Evolutionary conservation across 2,329 filamentous ascomycete species (phyloP).

Genomic region (Sphaerulina musiva): DNA sequence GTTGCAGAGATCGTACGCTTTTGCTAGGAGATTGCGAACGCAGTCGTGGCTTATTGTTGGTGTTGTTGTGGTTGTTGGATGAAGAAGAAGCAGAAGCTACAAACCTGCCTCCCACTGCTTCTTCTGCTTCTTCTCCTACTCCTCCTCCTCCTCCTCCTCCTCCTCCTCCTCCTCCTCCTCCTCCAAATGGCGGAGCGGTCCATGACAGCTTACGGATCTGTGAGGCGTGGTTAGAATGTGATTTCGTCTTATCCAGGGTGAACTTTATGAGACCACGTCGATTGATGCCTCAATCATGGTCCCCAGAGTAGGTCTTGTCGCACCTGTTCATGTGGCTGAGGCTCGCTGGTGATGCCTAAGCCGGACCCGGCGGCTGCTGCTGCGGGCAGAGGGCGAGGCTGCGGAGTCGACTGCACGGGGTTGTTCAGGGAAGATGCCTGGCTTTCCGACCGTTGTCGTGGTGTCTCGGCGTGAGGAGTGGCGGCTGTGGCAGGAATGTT

Average conservation of each 20-base stretch:
- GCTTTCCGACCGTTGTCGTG: constrained; percentile 22
- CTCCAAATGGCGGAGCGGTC: not conserved
- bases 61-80: no score
- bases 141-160: no score
- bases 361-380: constrained; percentile 10
- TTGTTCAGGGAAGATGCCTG: constrained; percentile 19
- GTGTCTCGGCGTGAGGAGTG: constrained; percentile 9
- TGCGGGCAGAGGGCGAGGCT: constrained; percentile 13
- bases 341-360: constrained; percentile 14
- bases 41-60: constrained; percentile 9
- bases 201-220: constrained; percentile 18
- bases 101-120: constrained; percentile 1
- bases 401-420: constrained; percentile 1
- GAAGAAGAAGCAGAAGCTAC: constrained; percentile 4
- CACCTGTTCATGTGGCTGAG: constrained; percentile 22
- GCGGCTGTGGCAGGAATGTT: constrained; percentile 44
- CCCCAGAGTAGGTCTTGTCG: constrained; percentile 24
- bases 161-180: no score
- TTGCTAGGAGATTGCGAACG: constrained; percentile 30
- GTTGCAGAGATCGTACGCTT: constrained; percentile 29
- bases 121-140: not conserved
- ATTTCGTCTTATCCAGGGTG: not conserved
- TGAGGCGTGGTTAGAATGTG: constrained; percentile 1
- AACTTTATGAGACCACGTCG: not conserved
- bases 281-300: constrained; percentile 33